Conservation (phyloP, 2,329 filamentous ascomycete genomes). For the Myriangium duriaei region DNA sequence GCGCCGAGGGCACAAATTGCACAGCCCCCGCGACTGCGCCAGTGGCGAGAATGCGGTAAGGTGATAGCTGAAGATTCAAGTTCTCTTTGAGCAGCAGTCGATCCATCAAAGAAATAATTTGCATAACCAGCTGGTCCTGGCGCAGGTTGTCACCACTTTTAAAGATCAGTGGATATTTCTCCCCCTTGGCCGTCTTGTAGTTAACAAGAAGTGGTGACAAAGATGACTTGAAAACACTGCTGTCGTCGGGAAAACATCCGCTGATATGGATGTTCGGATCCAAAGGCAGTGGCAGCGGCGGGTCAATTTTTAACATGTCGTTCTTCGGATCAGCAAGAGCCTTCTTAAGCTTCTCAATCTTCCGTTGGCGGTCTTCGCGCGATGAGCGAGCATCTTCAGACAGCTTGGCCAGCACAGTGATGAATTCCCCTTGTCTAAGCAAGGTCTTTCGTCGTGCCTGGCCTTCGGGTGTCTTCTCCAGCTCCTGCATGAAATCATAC, state of each 20-base stretch:
- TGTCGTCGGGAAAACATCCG: constrained; percentile 71
- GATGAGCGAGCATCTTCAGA: constrained; percentile 78
- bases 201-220: constrained; percentile 82
- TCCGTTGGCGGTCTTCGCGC: constrained; percentile 62
- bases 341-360: constrained; percentile 73
- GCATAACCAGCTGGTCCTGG: constrained; percentile 93
- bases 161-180: constrained; percentile 85
- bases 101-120: constrained; percentile 97
- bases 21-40: constrained; percentile 80
- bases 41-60: constrained; percentile 92
- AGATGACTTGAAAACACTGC: constrained; percentile 90
- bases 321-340: constrained; percentile 82
- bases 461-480: constrained; percentile 60
- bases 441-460: constrained; percentile 62
- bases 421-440: constrained; percentile 75
- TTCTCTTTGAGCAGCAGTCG: constrained; percentile 92
- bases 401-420: constrained; percentile 76
- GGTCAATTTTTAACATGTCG: constrained; percentile 70
- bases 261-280: constrained; percentile 72
- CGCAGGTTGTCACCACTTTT: constrained; percentile 93
- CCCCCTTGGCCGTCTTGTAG: constrained; percentile 68
- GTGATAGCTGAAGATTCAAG: constrained; percentile 83
- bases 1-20: constrained; percentile 82
- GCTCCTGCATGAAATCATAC: constrained; percentile 87
- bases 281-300: constrained; percentile 74